Conservation (phyloP, 805 yeast species). For the Candida berthetii region DNA sequence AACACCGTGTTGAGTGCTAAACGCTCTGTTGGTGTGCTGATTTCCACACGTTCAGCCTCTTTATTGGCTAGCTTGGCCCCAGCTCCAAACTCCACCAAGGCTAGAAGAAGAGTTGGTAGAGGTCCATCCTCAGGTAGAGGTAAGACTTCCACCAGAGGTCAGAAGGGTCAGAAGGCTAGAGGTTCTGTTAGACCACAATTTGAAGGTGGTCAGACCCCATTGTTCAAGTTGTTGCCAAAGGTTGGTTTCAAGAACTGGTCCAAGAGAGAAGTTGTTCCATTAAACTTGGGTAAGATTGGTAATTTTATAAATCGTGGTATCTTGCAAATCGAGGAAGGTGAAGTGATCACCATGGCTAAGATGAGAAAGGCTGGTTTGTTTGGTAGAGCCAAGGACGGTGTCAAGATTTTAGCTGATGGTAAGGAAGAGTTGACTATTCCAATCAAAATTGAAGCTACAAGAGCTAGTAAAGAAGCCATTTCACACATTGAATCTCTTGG, state of each 20-base stretch:
- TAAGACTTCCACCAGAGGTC: conserved; percentile 96
- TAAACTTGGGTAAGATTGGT: conserved; percentile 68
- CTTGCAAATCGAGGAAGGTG: conserved; percentile 50
- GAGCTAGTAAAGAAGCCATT: conserved; percentile 74
- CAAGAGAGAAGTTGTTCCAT: neutral
- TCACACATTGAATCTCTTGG: conserved; percentile 65
- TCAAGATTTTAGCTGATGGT: conserved; percentile 72
- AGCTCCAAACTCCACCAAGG: conserved; percentile 51
- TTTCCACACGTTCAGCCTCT: conserved; percentile 31
- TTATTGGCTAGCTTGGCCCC: conserved; percentile 52
- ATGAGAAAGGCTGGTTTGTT: conserved; percentile 74
- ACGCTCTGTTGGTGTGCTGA: neutral
- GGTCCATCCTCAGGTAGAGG: conserved; percentile 94
- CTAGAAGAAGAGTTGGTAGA: conserved; percentile 80
- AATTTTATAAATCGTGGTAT: conserved; percentile 65
- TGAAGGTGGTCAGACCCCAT: conserved; percentile 99
- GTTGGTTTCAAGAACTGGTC: conserved; percentile 60
- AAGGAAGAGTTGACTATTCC: conserved; percentile 45
- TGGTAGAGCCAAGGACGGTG: conserved; percentile 73
- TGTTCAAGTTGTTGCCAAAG: conserved; percentile 74
- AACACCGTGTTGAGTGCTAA: neutral
- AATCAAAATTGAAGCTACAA: conserved; percentile 73
- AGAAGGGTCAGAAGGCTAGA: conserved; percentile 97
- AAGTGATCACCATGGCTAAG: conserved; percentile 63
- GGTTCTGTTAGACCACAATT: conserved; percentile 87